phyloP scores from a whole-genome alignment of 306 rosid species.

The Cicer bijugum region DNA sequence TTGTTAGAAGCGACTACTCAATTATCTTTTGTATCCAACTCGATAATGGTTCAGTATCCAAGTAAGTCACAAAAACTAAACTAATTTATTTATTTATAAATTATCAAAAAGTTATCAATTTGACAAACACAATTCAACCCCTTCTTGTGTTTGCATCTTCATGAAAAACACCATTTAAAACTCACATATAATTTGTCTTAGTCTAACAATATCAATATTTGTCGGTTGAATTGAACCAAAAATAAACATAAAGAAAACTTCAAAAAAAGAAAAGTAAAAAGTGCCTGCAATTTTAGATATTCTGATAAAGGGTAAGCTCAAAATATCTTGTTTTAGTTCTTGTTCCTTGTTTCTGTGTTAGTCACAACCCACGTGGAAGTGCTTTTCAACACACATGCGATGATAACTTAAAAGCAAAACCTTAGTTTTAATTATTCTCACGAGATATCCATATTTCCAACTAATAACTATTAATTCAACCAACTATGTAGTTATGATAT shows the following conservation, averaged over 20 bases:
- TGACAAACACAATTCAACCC: too few species aligned
- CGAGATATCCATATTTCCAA: conserved; percentile 61
- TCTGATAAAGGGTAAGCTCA: conserved; percentile 7
- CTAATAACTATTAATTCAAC: conserved; percentile 52
- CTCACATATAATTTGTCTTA: too few species aligned
- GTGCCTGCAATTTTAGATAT: not conserved
- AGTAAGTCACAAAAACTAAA: too few species aligned
- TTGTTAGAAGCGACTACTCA: too few species aligned
- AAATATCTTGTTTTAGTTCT: conserved; percentile 12
- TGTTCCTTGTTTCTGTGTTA: conserved; percentile 18
- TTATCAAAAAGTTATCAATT: too few species aligned
- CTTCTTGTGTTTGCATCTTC: too few species aligned
- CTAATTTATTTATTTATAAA: too few species aligned
- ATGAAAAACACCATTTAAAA: too few species aligned
- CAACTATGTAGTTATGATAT: conserved; percentile 45
- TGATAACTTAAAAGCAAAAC: conserved; percentile 52
- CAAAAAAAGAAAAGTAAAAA: not conserved
- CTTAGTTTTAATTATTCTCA: conserved; percentile 53
- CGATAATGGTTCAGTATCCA: too few species aligned
- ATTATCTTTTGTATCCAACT: too few species aligned
- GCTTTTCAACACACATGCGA: conserved; percentile 53
- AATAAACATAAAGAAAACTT: not conserved
- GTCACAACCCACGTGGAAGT: conserved; percentile 42
- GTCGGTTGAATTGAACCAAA: too few species aligned
- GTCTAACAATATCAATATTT: too few species aligned